Percentiles rank a stretch among this genome's conserved stretches.
phyloP scores from a whole-genome alignment of 345 rosid species.

The Alliaria petiolata region DNA sequence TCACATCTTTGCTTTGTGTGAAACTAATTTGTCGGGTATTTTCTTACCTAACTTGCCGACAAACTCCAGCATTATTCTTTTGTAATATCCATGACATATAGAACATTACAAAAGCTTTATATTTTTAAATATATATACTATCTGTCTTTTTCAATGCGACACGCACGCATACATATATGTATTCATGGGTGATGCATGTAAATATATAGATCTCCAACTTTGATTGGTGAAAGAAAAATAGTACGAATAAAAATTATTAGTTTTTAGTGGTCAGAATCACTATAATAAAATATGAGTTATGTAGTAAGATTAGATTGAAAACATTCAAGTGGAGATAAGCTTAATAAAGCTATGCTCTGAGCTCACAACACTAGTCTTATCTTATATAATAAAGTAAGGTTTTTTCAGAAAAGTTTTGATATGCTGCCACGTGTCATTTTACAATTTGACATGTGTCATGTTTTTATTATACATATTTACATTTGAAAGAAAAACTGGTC shows the following conservation, averaged over 20 bases:
- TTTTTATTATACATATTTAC: no score
- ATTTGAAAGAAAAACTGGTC: no score
- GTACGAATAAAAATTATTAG: not conserved
- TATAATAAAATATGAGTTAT: not conserved
- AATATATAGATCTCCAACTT: not conserved
- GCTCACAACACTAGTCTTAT: no score
- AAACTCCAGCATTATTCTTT: slow-evolving; percentile 12
- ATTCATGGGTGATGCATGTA: not conserved
- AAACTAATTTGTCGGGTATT: not conserved
- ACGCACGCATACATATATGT: not conserved
- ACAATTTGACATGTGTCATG: no score
- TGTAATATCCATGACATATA: not conserved
- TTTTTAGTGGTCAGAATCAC: not conserved
- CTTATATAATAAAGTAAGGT: no score
- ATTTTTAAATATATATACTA: not conserved
- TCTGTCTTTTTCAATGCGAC: slow-evolving; percentile 13
- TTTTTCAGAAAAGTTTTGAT: no score
- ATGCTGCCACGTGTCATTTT: no score
- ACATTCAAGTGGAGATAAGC: not conserved
- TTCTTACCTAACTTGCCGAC: slow-evolving; percentile 15
- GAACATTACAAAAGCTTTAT: not conserved
- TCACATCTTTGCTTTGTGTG: not conserved
- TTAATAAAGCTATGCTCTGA: no score
- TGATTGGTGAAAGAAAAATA: slow-evolving; percentile 3
- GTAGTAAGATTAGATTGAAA: not conserved